These are phyloP conservation scores for Pseudogymnoascus sp. DNA, from an alignment of 2,329 filamentous ascomycete species.

Conservation along the genomic window DNA sequence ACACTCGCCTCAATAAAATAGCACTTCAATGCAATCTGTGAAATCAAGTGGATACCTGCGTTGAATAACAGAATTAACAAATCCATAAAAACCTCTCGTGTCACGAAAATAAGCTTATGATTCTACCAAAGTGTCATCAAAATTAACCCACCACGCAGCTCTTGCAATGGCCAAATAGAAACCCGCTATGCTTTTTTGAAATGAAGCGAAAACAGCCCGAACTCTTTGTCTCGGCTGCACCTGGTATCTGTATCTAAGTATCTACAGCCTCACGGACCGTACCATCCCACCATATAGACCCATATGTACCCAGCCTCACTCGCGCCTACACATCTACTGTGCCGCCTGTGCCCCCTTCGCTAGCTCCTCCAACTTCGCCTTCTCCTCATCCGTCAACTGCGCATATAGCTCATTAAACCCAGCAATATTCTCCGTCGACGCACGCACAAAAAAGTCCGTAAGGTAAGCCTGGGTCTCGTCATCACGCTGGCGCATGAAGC, in stretches of 20 bases:
- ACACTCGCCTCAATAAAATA: neutral
- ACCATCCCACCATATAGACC: neutral
- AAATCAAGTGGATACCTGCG: neutral
- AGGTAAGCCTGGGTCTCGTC: constrained; percentile 86
- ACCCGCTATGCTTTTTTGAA: constrained; percentile 8
- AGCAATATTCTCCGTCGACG: constrained; percentile 28
- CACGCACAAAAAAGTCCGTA: constrained; percentile 63
- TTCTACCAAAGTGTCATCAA: neutral
- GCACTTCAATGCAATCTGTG: neutral
- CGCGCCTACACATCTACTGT: neutral
- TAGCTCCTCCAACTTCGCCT: constrained; percentile 38
- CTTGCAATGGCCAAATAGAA: constrained; percentile 7
- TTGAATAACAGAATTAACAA: neutral
- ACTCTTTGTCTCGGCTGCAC: neutral
- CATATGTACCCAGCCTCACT: neutral
- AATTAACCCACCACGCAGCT: constrained; percentile 2
- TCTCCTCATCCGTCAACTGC: constrained; percentile 33
- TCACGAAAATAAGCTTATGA: neutral
- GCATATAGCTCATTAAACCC: constrained; percentile 32
- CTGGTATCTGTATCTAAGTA: constrained; percentile 3
- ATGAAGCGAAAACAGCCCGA: constrained; percentile 2
- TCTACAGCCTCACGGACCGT: neutral
- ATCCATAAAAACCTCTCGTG: neutral
- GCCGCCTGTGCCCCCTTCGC: constrained; percentile 21
- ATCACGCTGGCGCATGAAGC: constrained; percentile 57